Base-by-base conservation (phyloP, 2,329 filamentous ascomycete genomes). In the Fusarium nygamai region DNA sequence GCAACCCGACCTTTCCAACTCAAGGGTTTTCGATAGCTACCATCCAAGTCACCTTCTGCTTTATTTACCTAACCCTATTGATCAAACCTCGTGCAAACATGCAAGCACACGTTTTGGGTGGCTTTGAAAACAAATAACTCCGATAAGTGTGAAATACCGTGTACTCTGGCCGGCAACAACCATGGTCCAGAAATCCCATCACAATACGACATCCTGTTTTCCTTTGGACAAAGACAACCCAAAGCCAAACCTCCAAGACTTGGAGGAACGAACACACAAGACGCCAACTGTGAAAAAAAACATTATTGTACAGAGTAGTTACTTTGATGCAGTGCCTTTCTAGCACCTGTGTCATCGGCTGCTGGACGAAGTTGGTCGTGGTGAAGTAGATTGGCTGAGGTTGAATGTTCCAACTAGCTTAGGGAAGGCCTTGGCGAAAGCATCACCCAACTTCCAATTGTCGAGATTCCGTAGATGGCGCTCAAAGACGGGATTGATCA, bases 401-500 rank as follows among this genome's bases (percentile, higher is more conserved):
- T 81, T 80, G 61, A 77, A 82, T 12, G 77, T 80, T 12, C 80
- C 80, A 13, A 67, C 72, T 22, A 84, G 71, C 14, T 60, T 81
- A 0, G 94, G 94, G 76, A 92, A 94, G 0, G 88, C 85, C 69
- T 88, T 86, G 29, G 88, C 87, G 81, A 96, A 96, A 4, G 86
- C 85, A 10, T 89, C 87, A 0, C 94, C 94, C 4, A 98, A 80
- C 67, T 90, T 92, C 95, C 95, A 98, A 78, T 97, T 97, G 67
- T 91, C 89, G 44, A 95, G 79, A 48, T 93, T 88, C 7, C 92
- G 84, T 56, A 98, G 80, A 80, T 98, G 95, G 43, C 90, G 87
- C 83, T 97, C 94, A 80, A 97, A 98, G 0, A 94, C 93, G 0
- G 94, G 94, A 73, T 96, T 97, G 72, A 98, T 94, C 72, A 93